phyloP scores from a whole-genome alignment of 495 filamentous ascomycete species.

The Cudoniella acicularis region DNA sequence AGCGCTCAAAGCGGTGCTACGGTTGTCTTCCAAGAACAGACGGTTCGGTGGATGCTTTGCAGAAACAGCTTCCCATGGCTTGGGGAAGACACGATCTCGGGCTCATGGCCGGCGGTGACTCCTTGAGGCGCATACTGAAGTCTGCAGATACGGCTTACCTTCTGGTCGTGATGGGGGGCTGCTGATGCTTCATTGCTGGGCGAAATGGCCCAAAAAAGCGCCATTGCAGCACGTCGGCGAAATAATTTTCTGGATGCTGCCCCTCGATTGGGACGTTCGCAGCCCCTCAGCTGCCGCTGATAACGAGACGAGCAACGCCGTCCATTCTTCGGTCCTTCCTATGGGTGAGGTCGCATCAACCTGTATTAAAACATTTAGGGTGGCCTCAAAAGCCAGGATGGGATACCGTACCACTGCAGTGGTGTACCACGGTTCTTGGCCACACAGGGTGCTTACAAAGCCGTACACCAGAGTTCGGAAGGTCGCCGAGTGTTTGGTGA shows the following conservation, averaged over 20 bases:
- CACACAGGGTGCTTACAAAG: no score
- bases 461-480: no score
- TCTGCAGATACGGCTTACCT: not conserved
- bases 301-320: not conserved
- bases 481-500: not conserved
- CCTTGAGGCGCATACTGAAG: not conserved
- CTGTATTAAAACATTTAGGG: no score
- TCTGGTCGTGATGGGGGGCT: not conserved
- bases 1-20: not conserved
- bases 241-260: not conserved
- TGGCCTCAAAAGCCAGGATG: no score
- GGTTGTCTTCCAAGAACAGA: no score
- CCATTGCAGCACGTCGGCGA: constrained; percentile 4
- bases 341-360: no score
- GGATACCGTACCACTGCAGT: no score
- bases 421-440: no score
- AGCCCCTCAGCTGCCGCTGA: not conserved
- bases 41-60: not conserved
- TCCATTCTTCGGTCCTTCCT: no score
- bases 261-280: constrained; percentile 2
- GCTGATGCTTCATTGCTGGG: not conserved
- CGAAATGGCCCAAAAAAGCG: not conserved
- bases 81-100: not conserved
- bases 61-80: not conserved
- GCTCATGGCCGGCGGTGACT: not conserved